Base-by-base conservation (phyloP, 2,329 filamentous ascomycete species). In the Passalora sequoiae region DNA sequence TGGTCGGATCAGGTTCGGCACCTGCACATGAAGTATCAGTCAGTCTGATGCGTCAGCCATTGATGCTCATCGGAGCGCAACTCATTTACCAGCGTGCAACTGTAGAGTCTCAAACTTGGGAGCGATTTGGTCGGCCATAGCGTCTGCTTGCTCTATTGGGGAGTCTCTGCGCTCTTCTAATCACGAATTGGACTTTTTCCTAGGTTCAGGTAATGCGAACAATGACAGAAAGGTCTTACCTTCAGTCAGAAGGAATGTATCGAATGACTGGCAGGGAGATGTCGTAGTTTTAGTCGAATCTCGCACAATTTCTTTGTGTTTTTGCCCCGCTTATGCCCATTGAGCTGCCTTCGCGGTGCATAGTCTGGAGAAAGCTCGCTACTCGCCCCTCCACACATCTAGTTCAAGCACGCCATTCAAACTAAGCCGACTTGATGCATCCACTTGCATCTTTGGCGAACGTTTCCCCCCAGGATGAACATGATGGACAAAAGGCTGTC, bases 1-100 rank as follows among this genome's bases (percentile, higher is more conserved):
- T 95, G 2, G 81, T 66, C 19, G 85, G 70, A 64, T 97, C 92
- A 17, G 86, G 81, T 59, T 81, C 75, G 57, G 94, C 86, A 38
- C 63, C 88, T 94, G 57, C 39, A 32, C 35, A 21, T 10, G 5
- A 38, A 21, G 42, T 19, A 49, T 25, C 6, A 24, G 31, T 44
- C 38, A 50, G 47, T 33, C 9, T 22, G 7, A n/a, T 13, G 21
- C 16, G 38, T n/a, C 5, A 7, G 24, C 24, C 6, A 12, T 27
- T 27, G 24, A 6, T 27, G 24, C 6, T 27, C 24, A 27, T n/a
- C n/a, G 12, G 24, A 27, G 6, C 24, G 24, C 12, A 12, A 6
- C 12, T 27, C 24, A 27, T 12, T 27, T 61, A 70, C 70, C 70
- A 46, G 71, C 71, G 50, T 74, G 71, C 51, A 74, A 60, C 60